Evolutionary conservation across 257 asterid species (phyloP).

Genomic region (Paulownia fortunei): DNA sequence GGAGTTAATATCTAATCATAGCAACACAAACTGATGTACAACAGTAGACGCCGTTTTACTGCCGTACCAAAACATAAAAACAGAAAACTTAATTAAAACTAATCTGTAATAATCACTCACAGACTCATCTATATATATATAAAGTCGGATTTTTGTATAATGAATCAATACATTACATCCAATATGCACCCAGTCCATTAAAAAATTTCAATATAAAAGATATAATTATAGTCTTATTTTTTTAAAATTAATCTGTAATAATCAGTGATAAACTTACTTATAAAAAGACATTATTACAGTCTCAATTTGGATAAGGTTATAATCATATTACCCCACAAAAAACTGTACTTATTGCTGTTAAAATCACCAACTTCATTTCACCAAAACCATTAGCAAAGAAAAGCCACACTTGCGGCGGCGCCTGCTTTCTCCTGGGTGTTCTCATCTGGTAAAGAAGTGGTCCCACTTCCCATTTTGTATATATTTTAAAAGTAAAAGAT

Average conservation of each 20-base stretch:
- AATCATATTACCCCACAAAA: conserved; percentile 17
- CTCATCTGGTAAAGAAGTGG: conserved; percentile 4
- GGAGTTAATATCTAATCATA: too few relatives aligned
- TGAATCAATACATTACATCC: too few relatives aligned
- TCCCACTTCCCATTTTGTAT: not conserved
- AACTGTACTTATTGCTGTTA: conserved; percentile 12
- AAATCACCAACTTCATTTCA: not conserved
- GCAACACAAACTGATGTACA: too few relatives aligned
- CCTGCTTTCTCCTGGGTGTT: conserved; percentile 8
- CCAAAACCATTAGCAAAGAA: conserved; percentile 19
- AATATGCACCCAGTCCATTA: too few relatives aligned
- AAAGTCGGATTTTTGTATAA: too few relatives aligned
- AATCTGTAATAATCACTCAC: too few relatives aligned
- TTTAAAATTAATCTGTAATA: not conserved
- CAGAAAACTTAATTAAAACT: too few relatives aligned
- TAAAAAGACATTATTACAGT: conserved; percentile 1
- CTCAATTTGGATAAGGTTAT: conserved; percentile 38
- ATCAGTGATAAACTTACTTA: not conserved
- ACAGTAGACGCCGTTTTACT: too few relatives aligned
- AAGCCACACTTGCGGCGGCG: conserved; percentile 24
- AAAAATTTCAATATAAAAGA: too few relatives aligned
- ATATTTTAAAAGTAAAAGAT: not conserved
- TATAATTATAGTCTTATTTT: too few relatives aligned
- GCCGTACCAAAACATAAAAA: too few relatives aligned
- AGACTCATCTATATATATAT: too few relatives aligned